Base-by-base conservation (phyloP, 2,329 filamentous ascomycete genomes). In the Hypoxylon sp. region DNA sequence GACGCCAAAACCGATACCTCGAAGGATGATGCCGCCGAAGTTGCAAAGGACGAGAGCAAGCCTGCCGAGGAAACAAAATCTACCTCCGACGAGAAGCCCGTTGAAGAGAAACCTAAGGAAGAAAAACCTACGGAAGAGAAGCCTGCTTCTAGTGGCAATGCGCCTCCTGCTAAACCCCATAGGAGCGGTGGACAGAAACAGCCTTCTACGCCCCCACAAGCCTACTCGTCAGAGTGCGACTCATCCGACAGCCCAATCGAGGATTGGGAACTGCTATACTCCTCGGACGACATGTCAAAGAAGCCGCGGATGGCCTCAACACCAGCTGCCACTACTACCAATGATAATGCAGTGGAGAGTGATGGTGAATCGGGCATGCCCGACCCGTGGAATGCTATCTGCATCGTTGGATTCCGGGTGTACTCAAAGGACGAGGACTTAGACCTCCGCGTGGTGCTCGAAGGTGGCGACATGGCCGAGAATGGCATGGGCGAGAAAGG, bases 241-340 rank as follows among this genome's bases (percentile, higher is more conserved):
- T 88, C 87, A 0, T 89, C 87, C 0, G 88, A 89, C 49, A 88
- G 86, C 6, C 88, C 88, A 0, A 82, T 90, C 1, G 83, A 85
- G 37, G 88, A 90, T 67, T 89, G 85, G 82, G 87, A 90, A 71
- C 82, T 85, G 70, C 81, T 89, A 30, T 89, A 89, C 76, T 87
- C 85, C 65, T 85, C 83, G 56, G 88, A 90, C 69, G 87, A 90
- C 72, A 84, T 87, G 77, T 82, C 83, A 0, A 83, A 84, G 61
- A 86, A 86, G 75, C 85, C 84, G 3, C 82, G 83, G 14, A 75
- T 81, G 46, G 75, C 79, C 1, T 78, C 80, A 1, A 51, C 74
- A 0, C 51, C 71, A 6, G 46, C 73, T 2, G 50, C 72, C 3
- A 58, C 78, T 11, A 69, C 67, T 1, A 77, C 64, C 27, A 75